phyloP scores from a whole-genome alignment of 257 asterid species.

The Jaltomata sinuosa region DNA sequence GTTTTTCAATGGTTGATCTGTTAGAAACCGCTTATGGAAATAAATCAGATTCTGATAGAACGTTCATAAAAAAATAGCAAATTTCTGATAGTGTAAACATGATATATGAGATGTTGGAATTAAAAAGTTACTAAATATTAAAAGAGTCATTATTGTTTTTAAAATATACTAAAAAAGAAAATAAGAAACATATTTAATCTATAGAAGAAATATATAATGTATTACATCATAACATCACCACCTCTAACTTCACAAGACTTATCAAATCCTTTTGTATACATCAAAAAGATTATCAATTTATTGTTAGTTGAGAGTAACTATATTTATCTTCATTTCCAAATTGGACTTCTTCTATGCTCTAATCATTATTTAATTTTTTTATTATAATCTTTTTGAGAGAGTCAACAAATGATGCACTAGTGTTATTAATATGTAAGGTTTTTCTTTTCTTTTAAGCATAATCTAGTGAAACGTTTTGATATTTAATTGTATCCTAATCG shows the following conservation, averaged over 20 bases:
- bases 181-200: too few relatives aligned
- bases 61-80: too few relatives aligned
- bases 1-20: too few relatives aligned
- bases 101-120: too few relatives aligned
- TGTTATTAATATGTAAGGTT: background rate
- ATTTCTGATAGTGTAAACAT: too few relatives aligned
- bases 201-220: too few relatives aligned
- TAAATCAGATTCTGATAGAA: too few relatives aligned
- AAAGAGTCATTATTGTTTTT: too few relatives aligned
- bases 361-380: background rate
- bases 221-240: background rate
- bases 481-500: background rate
- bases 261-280: background rate
- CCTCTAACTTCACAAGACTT: background rate
- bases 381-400: background rate
- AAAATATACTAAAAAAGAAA: too few relatives aligned
- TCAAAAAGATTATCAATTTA: background rate
- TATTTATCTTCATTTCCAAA: background rate
- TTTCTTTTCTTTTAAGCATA: background rate
- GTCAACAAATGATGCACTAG: background rate
- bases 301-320: background rate
- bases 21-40: too few relatives aligned
- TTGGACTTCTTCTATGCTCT: background rate
- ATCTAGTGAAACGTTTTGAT: background rate
- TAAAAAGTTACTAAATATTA: too few relatives aligned